Base-by-base conservation (phyloP, 2,329 filamentous ascomycete genomes). In the Verticillium tricorpus region DNA sequence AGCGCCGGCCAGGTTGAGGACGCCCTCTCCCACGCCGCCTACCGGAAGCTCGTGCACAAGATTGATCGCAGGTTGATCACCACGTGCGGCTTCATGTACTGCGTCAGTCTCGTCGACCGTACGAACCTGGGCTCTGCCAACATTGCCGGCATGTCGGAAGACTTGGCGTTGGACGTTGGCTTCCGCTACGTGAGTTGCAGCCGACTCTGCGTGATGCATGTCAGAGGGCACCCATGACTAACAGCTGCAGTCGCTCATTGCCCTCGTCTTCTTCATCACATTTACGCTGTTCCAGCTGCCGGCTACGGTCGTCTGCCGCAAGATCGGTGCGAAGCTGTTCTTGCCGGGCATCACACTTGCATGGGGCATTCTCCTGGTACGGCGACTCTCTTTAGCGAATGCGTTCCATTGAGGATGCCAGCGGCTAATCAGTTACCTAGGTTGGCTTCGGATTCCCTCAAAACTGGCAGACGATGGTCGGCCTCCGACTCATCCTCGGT, bases 71-170 rank as follows among this genome's bases (percentile, higher is more conserved):
- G 60, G n/a, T 12, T 61, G 37, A 40, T 61, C 34, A 40, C 58
- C 17, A 57, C 54, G 17, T 37, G 31, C 11, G 60, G 60, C 32
- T 56, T 61, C 37, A 61, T 68, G 22, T 67, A 68, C 37, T 64
- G 60, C 61, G 62, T 68, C 60, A 66, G 63, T n/a, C 63, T 68
- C 28, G 63, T 67, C 11, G 65, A 68, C 56, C 63, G 67, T 4
- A 62, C 61, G 5, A 68, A 67, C 31, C 58, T 64, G 0, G 60
- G 63, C 1, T 60, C 62, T 14, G 66, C 64, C 8, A 62, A 65
- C 11, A 66, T 67, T 37, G 62, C 66, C 14, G 66, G 66, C 9
- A 66, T 67, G 64, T 58, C 39, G 2, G 25, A 45, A 3, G 62
- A 67, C 34, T 56, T 67, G 34, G 28, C 52, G 4, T 55, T 68